These are phyloP conservation scores for Rhododendron griersonianum DNA, from an alignment of 148 eudicot genomes.

Conservation along the genomic window DNA sequence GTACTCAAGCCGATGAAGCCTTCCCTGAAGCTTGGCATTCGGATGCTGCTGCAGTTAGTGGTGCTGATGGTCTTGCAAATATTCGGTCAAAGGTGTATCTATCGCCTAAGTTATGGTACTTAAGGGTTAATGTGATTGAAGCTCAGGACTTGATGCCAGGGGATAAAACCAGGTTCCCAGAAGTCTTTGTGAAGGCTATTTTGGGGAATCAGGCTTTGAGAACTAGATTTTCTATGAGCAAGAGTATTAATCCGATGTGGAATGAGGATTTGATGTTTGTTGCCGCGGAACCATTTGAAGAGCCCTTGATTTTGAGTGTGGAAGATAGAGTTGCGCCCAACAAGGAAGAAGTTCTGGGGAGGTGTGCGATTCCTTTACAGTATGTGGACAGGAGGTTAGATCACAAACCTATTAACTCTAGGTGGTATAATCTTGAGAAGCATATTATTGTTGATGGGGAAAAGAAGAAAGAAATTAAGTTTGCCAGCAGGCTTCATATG, in stretches of 20 bases:
- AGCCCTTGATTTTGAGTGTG: conserved; percentile 29
- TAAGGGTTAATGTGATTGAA: conserved; percentile 38
- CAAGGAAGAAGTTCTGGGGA: conserved; percentile 28
- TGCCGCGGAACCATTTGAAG: conserved; percentile 39
- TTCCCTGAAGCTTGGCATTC: conserved; percentile 40
- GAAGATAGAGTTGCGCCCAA: conserved; percentile 30
- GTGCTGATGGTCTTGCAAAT: conserved; percentile 32
- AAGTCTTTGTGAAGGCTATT: conserved; percentile 28
- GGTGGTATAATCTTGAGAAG: conserved; percentile 37
- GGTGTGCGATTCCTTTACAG: conserved; percentile 19
- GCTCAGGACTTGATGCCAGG: conserved; percentile 33
- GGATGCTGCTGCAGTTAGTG: conserved; percentile 29
- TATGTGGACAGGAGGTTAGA: conserved; percentile 19
- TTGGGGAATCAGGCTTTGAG: conserved; percentile 25
- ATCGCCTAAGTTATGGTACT: conserved; percentile 42
- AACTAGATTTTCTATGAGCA: conserved; percentile 19
- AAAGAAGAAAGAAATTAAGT: conserved; percentile 22
- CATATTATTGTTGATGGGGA: conserved; percentile 19
- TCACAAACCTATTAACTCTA: conserved; percentile 8
- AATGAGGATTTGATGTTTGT: conserved; percentile 44
- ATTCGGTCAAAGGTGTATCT: conserved; percentile 38
- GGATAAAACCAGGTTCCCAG: conserved; percentile 24
- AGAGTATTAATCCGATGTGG: conserved; percentile 31
- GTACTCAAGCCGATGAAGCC: conserved; percentile 43
- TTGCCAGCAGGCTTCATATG: conserved; percentile 31